These are phyloP conservation scores for Pyrenophora tritici-repentis DNA, from an alignment of 2,329 filamentous ascomycete species.

Conservation along the genomic window DNA sequence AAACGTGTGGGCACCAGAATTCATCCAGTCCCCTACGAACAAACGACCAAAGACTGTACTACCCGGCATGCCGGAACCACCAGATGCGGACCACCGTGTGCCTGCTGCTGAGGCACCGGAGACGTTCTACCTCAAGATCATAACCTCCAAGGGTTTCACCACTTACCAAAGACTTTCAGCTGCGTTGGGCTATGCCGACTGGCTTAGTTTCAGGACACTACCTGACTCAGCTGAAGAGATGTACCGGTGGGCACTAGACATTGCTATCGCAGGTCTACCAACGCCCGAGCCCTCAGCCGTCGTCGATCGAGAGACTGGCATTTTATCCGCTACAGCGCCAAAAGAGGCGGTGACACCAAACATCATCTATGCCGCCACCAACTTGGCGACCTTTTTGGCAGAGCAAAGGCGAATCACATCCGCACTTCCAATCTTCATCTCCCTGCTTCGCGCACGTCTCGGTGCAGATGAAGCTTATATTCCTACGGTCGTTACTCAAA, in stretches of 20 bases:
- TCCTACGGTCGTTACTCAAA: constrained; percentile 21
- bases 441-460: constrained; percentile 78
- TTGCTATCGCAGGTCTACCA: constrained; percentile 65
- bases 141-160: constrained; percentile 80
- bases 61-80: constrained; percentile 65
- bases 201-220: constrained; percentile 76
- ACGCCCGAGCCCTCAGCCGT: constrained; percentile 50
- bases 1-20: constrained; percentile 71
- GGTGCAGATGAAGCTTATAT: constrained; percentile 54
- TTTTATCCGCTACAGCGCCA: constrained; percentile 62
- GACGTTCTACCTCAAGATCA: constrained; percentile 77
- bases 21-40: constrained; percentile 82
- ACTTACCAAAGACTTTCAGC: constrained; percentile 80
- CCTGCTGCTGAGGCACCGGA: constrained; percentile 70
- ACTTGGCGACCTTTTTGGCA: constrained; percentile 78
- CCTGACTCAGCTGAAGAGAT: constrained; percentile 70
- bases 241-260: constrained; percentile 76
- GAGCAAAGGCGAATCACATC: constrained; percentile 66
- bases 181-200: constrained; percentile 80
- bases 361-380: constrained; percentile 74
- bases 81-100: constrained; percentile 76
- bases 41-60: constrained; percentile 76
- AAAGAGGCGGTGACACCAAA: constrained; percentile 67
- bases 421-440: constrained; percentile 84
- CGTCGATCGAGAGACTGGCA: constrained; percentile 66